phyloP scores from a whole-genome alignment of 2,329 filamentous ascomycete species.

The Neurospora crassa region DNA sequence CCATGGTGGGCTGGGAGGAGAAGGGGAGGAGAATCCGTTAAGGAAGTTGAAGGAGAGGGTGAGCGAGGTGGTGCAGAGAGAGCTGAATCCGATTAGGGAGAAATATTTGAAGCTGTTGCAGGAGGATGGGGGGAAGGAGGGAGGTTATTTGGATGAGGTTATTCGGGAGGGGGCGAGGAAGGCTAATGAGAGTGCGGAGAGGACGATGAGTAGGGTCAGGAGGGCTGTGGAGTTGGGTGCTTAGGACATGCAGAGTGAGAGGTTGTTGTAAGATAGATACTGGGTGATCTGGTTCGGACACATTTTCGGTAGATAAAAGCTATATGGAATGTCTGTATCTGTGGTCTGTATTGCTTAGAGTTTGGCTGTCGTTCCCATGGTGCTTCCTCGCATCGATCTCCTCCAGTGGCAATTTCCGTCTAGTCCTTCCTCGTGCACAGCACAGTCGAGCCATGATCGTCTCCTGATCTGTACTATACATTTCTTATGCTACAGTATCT shows the following conservation, averaged over 20 bases:
- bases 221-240: constrained; percentile 40
- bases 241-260: not conserved
- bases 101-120: constrained; percentile 39
- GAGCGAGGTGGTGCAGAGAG: constrained; percentile 43
- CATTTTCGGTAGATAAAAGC: not conserved
- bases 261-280: not conserved
- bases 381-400: not conserved
- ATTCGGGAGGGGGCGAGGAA: constrained; percentile 47
- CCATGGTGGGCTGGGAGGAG: constrained; percentile 31
- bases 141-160: constrained; percentile 37
- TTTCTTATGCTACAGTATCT: not conserved
- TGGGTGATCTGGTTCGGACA: not conserved
- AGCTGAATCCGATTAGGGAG: constrained; percentile 44
- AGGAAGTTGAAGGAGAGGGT: constrained; percentile 11
- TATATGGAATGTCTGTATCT: not conserved
- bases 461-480: not conserved
- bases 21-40: constrained; percentile 13
- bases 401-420: not conserved
- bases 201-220: constrained; percentile 45
- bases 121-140: constrained; percentile 21
- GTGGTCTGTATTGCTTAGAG: not conserved
- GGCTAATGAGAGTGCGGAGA: constrained; percentile 51
- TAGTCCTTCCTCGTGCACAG: not conserved
- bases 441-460: not conserved
- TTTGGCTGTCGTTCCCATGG: not conserved